Base-by-base conservation (phyloP, 2,329 filamentous ascomycete genomes). In the Zasmidium cellare region DNA sequence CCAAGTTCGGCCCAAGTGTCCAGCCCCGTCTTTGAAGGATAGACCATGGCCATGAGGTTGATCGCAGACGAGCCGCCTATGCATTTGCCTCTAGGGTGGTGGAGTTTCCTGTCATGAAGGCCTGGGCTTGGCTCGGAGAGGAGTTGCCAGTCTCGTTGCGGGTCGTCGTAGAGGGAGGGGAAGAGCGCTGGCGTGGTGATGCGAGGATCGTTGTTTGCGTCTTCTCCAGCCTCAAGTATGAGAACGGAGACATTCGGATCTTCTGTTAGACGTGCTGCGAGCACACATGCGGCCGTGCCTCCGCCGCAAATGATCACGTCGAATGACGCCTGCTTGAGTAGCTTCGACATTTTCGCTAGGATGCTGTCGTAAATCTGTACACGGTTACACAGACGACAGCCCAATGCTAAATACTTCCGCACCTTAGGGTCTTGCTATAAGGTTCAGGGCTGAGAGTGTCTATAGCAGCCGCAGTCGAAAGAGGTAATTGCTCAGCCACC, bases 31-130 rank as follows among this genome's bases (percentile, higher is more conserved):
- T 61, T 66, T 18, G 65, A 60, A 9, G 63, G 65, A 56, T 66
- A 66, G 46, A 67, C 62, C 12, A 67, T 44, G 23, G 72, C 72
- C 16, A 49, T 48, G 3, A 69, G 71, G 55, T 78, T 78, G 45
- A 78, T 72, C 1, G 71, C 71, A 9, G 68, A 74, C 20, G 67
- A 71, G 2, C 76, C 76, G n/a, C 76, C 75, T 1, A 78, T 56
- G 1, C 68, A 66, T 48, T 70, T 72, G 2, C 75, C 76, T n/a
- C 74, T 65, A 5, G 71, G 69, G 9, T 65, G 59, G 12, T 53
- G 45, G n/a, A 69, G 62, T 2, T n/a, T 24, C 19, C 66, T 46
- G 18, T 62, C 51, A 55, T 63, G 54, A 12, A 65, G 19, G 18
- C 51, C 56, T 56, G 61, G 19, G 49, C 44, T 24, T 11, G 54